A percentile compares a stretch with the other conserved stretches of the same genome.
Evolutionary conservation across 108 stramenopile genomes (phyloP).

Genomic region (Nitzschia putrida): DNA sequence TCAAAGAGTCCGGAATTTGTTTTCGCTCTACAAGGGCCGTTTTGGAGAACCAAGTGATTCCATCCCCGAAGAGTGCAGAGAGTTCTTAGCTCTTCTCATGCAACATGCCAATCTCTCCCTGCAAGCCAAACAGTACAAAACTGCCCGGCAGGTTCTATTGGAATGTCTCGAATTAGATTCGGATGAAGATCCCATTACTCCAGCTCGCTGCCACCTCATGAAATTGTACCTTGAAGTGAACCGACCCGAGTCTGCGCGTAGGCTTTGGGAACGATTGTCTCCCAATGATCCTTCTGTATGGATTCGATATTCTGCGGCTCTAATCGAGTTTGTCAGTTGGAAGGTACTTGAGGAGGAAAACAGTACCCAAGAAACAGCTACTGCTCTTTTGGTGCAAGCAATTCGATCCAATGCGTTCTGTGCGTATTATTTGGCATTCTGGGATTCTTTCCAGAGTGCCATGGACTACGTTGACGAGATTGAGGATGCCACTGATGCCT

Average conservation of each 20-base stretch:
- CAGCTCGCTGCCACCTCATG: slow-evolving; percentile 72
- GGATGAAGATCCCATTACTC: slow-evolving; percentile 51
- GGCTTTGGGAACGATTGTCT: slow-evolving; percentile 53
- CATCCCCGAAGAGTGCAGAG: slow-evolving; percentile 69
- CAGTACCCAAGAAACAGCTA: slow-evolving; percentile 43
- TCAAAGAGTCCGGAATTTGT: slow-evolving; percentile 59
- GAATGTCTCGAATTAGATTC: slow-evolving; percentile 74
- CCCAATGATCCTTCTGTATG: slow-evolving; percentile 63
- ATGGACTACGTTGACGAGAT: slow-evolving; percentile 87
- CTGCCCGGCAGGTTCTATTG: slow-evolving; percentile 65
- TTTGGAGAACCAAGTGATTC: slow-evolving; percentile 46
- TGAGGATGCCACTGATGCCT: slow-evolving; percentile 62
- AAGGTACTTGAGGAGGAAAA: slow-evolving; percentile 64
- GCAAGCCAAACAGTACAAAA: slow-evolving; percentile 65
- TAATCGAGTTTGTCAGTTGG: slow-evolving; percentile 77
- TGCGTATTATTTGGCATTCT: slow-evolving; percentile 75
- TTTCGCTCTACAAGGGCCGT: slow-evolving; percentile 57
- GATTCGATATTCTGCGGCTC: slow-evolving; percentile 77
- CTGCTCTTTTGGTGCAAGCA: slow-evolving; percentile 47
- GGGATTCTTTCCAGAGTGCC: slow-evolving; percentile 56
- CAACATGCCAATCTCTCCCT: slow-evolving; percentile 70
- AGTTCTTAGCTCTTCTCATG: slow-evolving; percentile 71
- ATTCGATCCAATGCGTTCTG: slow-evolving; percentile 73
- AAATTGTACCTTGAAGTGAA: slow-evolving; percentile 75
- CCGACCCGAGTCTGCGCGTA: slow-evolving; percentile 65